Conservation (phyloP, 208 protist species). For the Trypanosoma conorhini region DNA sequence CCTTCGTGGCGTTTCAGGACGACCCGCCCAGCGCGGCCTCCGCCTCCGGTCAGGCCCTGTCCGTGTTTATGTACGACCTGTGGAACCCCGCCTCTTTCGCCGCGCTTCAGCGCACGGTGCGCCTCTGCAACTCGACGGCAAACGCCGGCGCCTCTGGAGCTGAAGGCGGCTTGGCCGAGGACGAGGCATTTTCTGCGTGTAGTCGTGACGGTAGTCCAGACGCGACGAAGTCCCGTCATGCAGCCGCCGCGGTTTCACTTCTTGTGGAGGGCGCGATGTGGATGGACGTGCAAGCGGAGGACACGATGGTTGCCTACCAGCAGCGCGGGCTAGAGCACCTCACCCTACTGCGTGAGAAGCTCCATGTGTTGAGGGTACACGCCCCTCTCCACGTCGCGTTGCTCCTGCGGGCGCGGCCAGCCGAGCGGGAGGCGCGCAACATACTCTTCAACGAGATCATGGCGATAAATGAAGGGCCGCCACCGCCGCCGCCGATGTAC, state of each 20-base stretch:
- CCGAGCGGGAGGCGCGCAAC: too few species aligned
- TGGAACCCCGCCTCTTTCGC: slow-evolving; percentile 17
- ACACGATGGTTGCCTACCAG: neutral
- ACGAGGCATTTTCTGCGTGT: too few species aligned
- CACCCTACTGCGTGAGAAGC: slow-evolving; percentile 4
- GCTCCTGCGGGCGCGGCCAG: neutral
- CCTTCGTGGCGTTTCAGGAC: too few species aligned
- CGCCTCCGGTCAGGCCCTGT: neutral
- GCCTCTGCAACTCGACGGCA: neutral
- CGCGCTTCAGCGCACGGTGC: neutral
- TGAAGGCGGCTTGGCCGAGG: too few species aligned
- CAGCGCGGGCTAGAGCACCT: slow-evolving; percentile 8
- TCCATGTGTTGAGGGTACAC: neutral
- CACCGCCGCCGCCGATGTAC: neutral
- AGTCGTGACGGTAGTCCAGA: too few species aligned
- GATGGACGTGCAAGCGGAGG: slow-evolving; percentile 4
- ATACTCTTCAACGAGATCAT: too few species aligned
- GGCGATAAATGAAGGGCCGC: too few species aligned
- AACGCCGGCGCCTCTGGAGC: too few species aligned
- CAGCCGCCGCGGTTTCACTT: neutral
- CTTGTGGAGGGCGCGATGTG: slow-evolving; percentile 16
- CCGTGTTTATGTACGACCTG: slow-evolving; percentile 10
- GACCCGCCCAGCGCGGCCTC: too few species aligned
- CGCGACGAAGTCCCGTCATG: too few species aligned
- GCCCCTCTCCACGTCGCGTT: slow-evolving; percentile 8